Conservation (phyloP, 2,329 filamentous ascomycete species). For the Microcyclospora pomicola region DNA sequence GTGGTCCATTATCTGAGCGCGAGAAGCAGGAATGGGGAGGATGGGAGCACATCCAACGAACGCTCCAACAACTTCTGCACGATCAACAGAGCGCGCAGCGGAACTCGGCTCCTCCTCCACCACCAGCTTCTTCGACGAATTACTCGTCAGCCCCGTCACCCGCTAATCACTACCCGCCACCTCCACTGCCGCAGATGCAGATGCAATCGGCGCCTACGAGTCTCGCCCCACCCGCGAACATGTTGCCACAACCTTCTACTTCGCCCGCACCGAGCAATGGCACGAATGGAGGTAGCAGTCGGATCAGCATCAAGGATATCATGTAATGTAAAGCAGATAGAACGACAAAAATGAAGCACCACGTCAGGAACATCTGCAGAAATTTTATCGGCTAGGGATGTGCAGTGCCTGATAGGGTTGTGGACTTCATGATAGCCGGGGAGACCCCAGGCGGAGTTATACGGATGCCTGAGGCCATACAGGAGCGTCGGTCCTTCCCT, state of each 20-base stretch:
- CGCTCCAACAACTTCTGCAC: conserved; percentile 42
- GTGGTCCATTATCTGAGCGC: conserved; percentile 12
- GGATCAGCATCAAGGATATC: conserved; percentile 26
- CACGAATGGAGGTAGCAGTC: conserved; percentile 13
- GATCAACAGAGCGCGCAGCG: conserved; percentile 25
- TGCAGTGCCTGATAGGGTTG: too few relatives aligned
- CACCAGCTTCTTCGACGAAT: conserved; percentile 1
- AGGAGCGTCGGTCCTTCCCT: too few relatives aligned
- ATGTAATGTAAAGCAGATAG: conserved; percentile 13
- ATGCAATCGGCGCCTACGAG: conserved; percentile 3
- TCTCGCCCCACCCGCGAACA: conserved; percentile 7
- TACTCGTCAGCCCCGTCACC: conserved; percentile 2
- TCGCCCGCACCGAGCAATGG: conserved; percentile 8
- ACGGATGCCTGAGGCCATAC: too few relatives aligned
- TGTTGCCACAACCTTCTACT: conserved; percentile 4
- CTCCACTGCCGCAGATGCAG: conserved; percentile 8
- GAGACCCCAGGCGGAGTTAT: too few relatives aligned
- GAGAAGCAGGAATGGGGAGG: conserved; percentile 55
- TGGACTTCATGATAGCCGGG: too few relatives aligned
- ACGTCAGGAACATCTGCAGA: too few relatives aligned
- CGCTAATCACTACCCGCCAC: conserved; percentile 8
- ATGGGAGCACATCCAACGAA: conserved; percentile 60
- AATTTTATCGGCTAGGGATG: too few relatives aligned
- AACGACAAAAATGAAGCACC: too few relatives aligned
- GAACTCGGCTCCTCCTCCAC: conserved; percentile 2